Base-by-base conservation (phyloP, 2,329 filamentous ascomycete genomes). In the Biscogniauxia mediterranea region DNA sequence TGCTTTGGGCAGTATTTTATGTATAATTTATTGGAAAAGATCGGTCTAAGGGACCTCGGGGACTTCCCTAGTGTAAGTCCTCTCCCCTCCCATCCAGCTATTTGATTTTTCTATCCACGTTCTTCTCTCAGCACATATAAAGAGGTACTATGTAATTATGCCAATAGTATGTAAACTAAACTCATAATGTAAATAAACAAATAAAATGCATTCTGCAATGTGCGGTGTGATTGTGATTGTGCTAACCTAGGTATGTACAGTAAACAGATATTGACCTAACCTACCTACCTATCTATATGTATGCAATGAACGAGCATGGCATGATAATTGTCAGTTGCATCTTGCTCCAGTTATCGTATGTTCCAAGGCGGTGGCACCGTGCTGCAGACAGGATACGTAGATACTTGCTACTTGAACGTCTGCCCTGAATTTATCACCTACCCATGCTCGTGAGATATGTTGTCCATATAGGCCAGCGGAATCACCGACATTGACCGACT, bases 281-380 rank as follows among this genome's bases (percentile, higher is more conserved):
- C n/a, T n/a, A n/a, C n/a, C n/a, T n/a, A n/a, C n/a, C n/a, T 51
- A 51, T 2, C 49, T 2, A 15, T 17, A 51, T 51, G 5, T 52
- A 28, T 28, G 25, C 17, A 25, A 49, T 21, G 13, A 28, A 20
- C 49, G 17, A 38, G 46, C 55, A 56, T 56, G 6, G 42, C 55
- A 50, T 56, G 55, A 55, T 26, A 20, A 17, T 50, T 56, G 55
- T 49, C 55, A n/a, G 55, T 50, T 56, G 55, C 38, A 46, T 46
- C 42, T 56, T 21, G 55, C 21, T 23, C 19, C 23, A 21, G 17
- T 23, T 56, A 56, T 56, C 32, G 32, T 56, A 54, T 32, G 52
- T 26, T 23, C 54, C 55, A 23, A 56, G 38, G 55, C 55, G 55
- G 38, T 56, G 55, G 55, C 51, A 56, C 38, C 28, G 28, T 20